Conservation (phyloP, 495 filamentous ascomycete species). For the Aspergillus indologenus region DNA sequence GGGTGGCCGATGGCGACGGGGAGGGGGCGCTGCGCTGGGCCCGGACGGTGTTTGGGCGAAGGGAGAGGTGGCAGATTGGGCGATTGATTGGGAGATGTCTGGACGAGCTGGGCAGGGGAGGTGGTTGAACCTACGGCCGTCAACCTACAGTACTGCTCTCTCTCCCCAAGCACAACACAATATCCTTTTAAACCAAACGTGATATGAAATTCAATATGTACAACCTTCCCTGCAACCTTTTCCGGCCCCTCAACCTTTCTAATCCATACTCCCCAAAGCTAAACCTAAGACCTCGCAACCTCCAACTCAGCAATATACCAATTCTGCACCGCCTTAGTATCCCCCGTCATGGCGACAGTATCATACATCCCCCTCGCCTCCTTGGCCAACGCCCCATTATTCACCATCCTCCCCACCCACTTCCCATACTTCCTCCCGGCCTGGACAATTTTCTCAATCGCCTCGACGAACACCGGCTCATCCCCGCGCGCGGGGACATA, state of each 20-base stretch:
- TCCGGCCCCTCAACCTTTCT: neutral
- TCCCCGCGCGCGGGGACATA: constrained; percentile 27
- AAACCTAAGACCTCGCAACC: constrained; percentile 25
- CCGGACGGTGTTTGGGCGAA: constrained; percentile 26
- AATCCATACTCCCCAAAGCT: neutral
- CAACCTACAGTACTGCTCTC: no score
- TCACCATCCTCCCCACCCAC: constrained; percentile 32
- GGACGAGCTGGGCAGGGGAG: constrained; percentile 22
- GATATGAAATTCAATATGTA: no score
- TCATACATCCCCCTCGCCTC: constrained; percentile 29
- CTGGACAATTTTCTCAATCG: constrained; percentile 30
- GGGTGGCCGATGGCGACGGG: constrained; percentile 28
- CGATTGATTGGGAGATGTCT: constrained; percentile 31
- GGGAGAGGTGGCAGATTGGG: constrained; percentile 27
- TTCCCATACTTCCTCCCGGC: constrained; percentile 33
- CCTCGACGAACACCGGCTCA: constrained; percentile 32
- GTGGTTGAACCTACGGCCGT: no score
- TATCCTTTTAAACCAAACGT: no score
- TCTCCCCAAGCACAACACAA: no score
- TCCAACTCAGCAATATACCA: constrained; percentile 36
- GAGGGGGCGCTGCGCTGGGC: constrained; percentile 32
- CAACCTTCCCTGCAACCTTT: neutral
- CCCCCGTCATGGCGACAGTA: constrained; percentile 34
- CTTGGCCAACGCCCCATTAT: constrained; percentile 28
- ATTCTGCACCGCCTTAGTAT: constrained; percentile 37